Evolutionary conservation across 352 stramenopile genomes (phyloP).

Genomic region (Phytophthora europaea): DNA sequence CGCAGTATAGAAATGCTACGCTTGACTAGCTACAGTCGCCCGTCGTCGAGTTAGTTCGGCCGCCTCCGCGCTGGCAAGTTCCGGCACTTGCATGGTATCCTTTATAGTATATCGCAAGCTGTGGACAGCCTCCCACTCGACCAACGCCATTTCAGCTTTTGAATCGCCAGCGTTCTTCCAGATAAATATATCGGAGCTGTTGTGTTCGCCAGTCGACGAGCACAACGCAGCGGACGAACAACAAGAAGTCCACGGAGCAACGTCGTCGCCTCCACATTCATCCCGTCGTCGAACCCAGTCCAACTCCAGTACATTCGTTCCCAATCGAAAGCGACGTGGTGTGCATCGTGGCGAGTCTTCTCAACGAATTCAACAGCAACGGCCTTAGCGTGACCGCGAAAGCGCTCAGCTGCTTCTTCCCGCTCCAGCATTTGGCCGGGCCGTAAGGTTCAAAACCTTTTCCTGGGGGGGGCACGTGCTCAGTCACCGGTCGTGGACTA

Average conservation of each 20-base stretch:
- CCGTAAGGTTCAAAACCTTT: background rate
- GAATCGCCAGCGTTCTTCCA: slow-evolving; percentile 10
- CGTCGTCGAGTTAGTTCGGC: background rate
- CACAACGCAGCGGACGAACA: background rate
- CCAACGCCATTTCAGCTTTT: slow-evolving; percentile 1
- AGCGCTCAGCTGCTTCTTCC: background rate
- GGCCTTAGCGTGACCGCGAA: slow-evolving; percentile 6
- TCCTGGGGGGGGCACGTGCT: slow-evolving; percentile 9
- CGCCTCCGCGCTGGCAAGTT: background rate
- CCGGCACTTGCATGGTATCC: background rate
- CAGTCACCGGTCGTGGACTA: slow-evolving; percentile 8
- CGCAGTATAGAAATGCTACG: background rate
- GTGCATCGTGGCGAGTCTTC: slow-evolving; percentile 1
- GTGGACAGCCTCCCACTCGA: background rate
- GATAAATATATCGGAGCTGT: slow-evolving; percentile 9
- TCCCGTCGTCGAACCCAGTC: background rate
- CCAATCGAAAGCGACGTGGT: slow-evolving; percentile 19
- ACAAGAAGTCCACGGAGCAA: background rate
- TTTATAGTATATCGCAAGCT: background rate
- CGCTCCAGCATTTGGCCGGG: background rate
- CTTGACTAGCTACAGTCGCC: background rate
- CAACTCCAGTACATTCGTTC: background rate
- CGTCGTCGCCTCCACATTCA: background rate
- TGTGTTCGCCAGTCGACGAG: slow-evolving; percentile 7
- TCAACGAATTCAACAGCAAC: slow-evolving; percentile 13